phyloP scores from a whole-genome alignment of 2,329 filamentous ascomycete genomes.

The Alternaria rosae region DNA sequence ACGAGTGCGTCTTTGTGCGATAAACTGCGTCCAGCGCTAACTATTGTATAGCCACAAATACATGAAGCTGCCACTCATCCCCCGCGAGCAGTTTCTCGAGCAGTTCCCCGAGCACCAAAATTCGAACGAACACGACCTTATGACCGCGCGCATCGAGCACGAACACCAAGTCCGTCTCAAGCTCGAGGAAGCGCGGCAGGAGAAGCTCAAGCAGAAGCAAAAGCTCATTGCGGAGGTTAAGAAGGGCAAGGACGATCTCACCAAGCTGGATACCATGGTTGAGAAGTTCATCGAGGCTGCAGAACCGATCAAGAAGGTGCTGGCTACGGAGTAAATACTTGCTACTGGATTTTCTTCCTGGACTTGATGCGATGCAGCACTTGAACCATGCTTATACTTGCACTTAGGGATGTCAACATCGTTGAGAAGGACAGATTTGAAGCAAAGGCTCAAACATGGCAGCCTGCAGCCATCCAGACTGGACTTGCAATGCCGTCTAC shows the following conservation, averaged over 20 bases:
- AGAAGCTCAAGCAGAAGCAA: constrained; percentile 68
- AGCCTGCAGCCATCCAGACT: background rate
- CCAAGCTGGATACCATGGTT: constrained; percentile 87
- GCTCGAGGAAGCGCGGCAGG: constrained; percentile 81
- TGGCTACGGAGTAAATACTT: constrained; percentile 70
- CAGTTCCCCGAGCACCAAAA: constrained; percentile 77
- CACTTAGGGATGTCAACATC: background rate
- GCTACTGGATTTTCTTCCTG: background rate
- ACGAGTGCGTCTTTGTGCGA: constrained; percentile 70
- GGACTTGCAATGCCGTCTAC: background rate
- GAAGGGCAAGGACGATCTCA: constrained; percentile 90
- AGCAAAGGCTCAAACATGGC: background rate
- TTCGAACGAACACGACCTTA: constrained; percentile 79
- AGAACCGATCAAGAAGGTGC: constrained; percentile 85
- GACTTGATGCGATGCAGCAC: background rate
- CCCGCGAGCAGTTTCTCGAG: constrained; percentile 80
- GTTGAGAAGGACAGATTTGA: background rate
- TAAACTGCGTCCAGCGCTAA: constrained; percentile 12
- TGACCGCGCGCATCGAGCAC: constrained; percentile 89
- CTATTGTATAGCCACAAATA: constrained; percentile 76
- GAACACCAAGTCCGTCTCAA: constrained; percentile 85
- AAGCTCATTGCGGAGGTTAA: constrained; percentile 80
- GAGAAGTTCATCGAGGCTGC: constrained; percentile 94
- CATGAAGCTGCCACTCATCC: constrained; percentile 82
- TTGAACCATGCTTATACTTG: background rate